Evolutionary conservation across 1,139 yeast species (phyloP).

Genomic region (Scheffersomyces titani): DNA sequence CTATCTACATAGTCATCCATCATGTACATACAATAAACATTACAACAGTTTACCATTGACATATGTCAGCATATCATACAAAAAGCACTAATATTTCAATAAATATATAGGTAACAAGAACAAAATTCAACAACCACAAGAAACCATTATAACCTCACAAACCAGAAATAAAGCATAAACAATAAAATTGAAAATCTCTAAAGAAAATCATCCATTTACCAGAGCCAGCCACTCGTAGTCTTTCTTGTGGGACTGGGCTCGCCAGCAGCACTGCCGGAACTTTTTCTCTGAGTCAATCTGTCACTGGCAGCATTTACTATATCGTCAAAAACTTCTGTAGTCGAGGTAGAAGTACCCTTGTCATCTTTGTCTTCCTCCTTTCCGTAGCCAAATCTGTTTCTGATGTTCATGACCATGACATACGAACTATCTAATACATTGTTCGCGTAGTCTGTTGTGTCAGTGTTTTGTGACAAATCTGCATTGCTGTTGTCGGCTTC

Average conservation of each 20-base stretch:
- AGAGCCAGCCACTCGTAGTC: slow-evolving; percentile 30
- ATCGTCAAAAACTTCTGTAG: slow-evolving; percentile 40
- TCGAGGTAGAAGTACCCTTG: neutral
- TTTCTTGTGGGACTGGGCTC: neutral
- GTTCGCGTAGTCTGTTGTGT: neutral
- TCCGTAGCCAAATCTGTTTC: slow-evolving; percentile 10
- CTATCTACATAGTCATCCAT: neutral
- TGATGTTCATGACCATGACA: slow-evolving; percentile 15
- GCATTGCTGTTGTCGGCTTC: neutral
- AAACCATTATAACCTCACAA: neutral
- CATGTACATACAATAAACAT: neutral
- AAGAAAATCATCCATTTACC: slow-evolving; percentile 16
- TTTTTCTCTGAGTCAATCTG: slow-evolving; percentile 11
- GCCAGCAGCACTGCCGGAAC: neutral
- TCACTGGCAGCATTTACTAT: slow-evolving; percentile 28
- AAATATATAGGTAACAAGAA: neutral
- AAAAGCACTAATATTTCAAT: neutral
- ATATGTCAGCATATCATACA: neutral
- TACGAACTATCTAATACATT: slow-evolving; percentile 14
- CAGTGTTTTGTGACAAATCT: neutral
- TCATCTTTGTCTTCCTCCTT: slow-evolving; percentile 1
- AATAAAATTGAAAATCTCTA: neutral
- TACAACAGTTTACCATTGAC: neutral
- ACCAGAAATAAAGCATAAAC: neutral
- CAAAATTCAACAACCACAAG: neutral